Base-by-base conservation (phyloP, 2,329 filamentous ascomycete genomes). In the Diaporthe longicolla region DNA sequence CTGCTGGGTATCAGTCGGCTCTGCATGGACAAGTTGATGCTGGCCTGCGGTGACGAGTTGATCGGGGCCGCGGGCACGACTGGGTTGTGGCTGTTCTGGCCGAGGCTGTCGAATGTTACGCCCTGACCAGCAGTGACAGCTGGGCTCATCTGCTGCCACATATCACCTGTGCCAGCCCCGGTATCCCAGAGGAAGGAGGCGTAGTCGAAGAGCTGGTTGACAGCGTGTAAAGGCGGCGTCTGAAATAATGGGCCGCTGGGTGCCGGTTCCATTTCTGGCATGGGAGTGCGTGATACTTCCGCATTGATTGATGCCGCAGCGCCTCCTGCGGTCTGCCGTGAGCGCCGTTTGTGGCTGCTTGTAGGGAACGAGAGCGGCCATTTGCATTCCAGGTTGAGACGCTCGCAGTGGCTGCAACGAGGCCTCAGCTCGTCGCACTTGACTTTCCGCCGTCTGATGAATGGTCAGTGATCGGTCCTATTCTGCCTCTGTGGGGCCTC, bases 401-500 rank as follows among this genome's bases (percentile, higher is more conserved):
- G 84, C 78, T 86, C 86, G 80, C 88, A 90, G 77, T 89, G 88
- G 68, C 82, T 85, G 78, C 88, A 90, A 24, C 85, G 79, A 9
- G 88, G 88, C 73, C 86, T 84, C 75, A 85, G 84, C 80, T 89
- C 87, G 77, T 89, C 87, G 78, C 88, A 90, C 76, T 87, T 85
- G 76, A 89, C 88, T 80, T 89, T 89, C 74, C 87, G 83, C 50
- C 87, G 85, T 75, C 86, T 87, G 74, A 50, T 32, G 70, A 73
- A 63, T 19, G 24, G 73, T 75, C 40, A 76, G 76, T 37, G 65
- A 68, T 43, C 13, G 45, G 32, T 54, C 45, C 21, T 11, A 13
- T 17, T 66, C 21, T 48, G 1, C 26, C 6, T 19, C 32, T 54
- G 63, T 54, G 63, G 63, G 48, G 48, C 63, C 48, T 9, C 52